phyloP scores from a whole-genome alignment of 208 protist species.

The Trypanosoma caninum region DNA sequence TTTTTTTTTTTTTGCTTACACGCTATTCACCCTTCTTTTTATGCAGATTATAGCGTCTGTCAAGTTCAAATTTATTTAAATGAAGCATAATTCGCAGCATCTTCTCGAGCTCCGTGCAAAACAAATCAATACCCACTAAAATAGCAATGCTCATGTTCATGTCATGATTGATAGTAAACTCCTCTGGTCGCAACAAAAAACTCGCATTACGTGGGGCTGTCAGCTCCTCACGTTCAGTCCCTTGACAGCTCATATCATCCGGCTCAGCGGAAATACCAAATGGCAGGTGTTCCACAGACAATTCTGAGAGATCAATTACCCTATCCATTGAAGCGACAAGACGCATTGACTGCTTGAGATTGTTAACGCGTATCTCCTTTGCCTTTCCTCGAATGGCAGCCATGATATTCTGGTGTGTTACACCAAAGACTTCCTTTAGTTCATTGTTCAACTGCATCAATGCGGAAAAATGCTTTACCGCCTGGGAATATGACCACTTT shows the following conservation, averaged over 20 bases:
- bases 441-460: slow-evolving; percentile 33
- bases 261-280: no score
- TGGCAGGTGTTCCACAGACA: no score
- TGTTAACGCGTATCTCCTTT: neutral
- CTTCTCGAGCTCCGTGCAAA: slow-evolving; percentile 49
- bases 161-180: slow-evolving; percentile 45
- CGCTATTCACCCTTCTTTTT: neutral
- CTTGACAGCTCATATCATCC: no score
- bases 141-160: slow-evolving; percentile 58
- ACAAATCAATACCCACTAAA: slow-evolving; percentile 57
- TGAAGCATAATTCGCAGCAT: slow-evolving; percentile 43
- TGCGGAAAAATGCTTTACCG: slow-evolving; percentile 34
- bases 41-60: slow-evolving; percentile 1
- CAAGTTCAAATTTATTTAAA: slow-evolving; percentile 48
- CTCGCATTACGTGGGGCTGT: slow-evolving; percentile 22
- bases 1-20: no score
- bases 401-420: slow-evolving; percentile 30
- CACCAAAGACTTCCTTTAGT: slow-evolving; percentile 30
- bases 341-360: neutral
- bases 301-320: no score
- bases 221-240: slow-evolving; percentile 13
- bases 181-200: slow-evolving; percentile 21
- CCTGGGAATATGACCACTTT: slow-evolving; percentile 23
- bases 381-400: slow-evolving; percentile 28
- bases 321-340: no score